Conservation (phyloP, 2,329 filamentous ascomycete genomes). For the Penicillium sp. region DNA sequence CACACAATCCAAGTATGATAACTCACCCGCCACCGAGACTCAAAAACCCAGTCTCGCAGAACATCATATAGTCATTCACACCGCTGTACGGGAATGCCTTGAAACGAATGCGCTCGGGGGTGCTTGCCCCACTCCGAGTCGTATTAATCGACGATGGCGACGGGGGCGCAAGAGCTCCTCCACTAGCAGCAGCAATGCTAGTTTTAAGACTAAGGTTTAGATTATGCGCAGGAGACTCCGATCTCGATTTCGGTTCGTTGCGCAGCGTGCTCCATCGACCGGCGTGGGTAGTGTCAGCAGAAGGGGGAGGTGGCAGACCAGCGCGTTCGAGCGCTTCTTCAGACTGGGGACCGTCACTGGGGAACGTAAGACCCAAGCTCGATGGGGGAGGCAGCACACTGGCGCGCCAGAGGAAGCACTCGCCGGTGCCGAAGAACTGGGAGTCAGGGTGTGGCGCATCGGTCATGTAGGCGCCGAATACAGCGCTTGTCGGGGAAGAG, state of each 20-base stretch:
- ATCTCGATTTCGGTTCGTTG: constrained; percentile 31
- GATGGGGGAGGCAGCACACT: constrained; percentile 56
- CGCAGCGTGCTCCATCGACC: constrained; percentile 60
- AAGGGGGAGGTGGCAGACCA: constrained; percentile 68
- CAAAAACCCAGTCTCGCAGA: constrained; percentile 82
- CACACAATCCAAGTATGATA: not conserved
- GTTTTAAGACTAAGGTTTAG: constrained; percentile 27
- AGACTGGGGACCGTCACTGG: constrained; percentile 20
- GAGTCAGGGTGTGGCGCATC: constrained; percentile 78
- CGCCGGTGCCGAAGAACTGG: constrained; percentile 92
- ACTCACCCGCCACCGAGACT: constrained; percentile 76
- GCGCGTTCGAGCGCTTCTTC: constrained; percentile 50
- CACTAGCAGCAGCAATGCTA: constrained; percentile 24
- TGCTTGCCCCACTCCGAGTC: constrained; percentile 51
- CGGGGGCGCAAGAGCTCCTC: constrained; percentile 24
- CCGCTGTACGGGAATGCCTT: constrained; percentile 97
- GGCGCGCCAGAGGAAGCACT: constrained; percentile 90
- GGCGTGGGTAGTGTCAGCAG: constrained; percentile 63
- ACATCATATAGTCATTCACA: constrained; percentile 94
- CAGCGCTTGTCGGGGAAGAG: constrained; percentile 47
- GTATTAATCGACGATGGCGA: constrained; percentile 24
- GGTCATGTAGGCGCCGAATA: constrained; percentile 92
- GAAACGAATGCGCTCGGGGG: constrained; percentile 80
- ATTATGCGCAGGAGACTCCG: constrained; percentile 20
- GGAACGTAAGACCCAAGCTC: constrained; percentile 10